phyloP scores from a whole-genome alignment of 106 monocot species.

The Apostasia shenzhenica region DNA sequence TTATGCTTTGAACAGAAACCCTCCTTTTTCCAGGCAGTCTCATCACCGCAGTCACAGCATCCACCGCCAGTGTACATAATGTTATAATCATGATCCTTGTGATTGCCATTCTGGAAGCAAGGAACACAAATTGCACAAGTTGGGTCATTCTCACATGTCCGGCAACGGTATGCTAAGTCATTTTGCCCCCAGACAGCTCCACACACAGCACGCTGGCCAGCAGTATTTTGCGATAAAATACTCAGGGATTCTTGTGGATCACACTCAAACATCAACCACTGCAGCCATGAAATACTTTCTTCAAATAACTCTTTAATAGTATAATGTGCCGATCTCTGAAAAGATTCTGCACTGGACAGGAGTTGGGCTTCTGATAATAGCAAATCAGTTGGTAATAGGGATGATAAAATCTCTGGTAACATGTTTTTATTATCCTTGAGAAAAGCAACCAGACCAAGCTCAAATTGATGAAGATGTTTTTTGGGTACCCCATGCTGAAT shows the following conservation, averaged over 20 bases:
- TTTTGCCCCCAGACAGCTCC: slow-evolving; percentile 78
- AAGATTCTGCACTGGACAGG: slow-evolving; percentile 7
- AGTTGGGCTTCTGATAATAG: slow-evolving; percentile 17
- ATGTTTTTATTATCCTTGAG: slow-evolving; percentile 22
- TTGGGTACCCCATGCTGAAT: slow-evolving; percentile 42
- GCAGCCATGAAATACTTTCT: slow-evolving; percentile 62
- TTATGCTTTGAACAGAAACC: slow-evolving; percentile 93
- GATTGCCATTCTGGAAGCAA: slow-evolving; percentile 86
- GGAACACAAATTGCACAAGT: slow-evolving; percentile 97
- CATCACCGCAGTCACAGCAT: slow-evolving; percentile 97
- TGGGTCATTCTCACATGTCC: slow-evolving; percentile 80
- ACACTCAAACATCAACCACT: slow-evolving; percentile 89
- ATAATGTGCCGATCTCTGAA: not conserved
- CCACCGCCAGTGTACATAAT: slow-evolving; percentile 90
- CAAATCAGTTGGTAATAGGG: slow-evolving; percentile 40
- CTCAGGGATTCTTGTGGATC: slow-evolving; percentile 47
- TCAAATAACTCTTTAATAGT: slow-evolving; percentile 25
- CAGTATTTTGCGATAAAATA: slow-evolving; percentile 27
- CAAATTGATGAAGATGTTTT: slow-evolving; percentile 25
- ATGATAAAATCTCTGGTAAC: slow-evolving; percentile 27
- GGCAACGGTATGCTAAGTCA: slow-evolving; percentile 88
- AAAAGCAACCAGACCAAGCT: slow-evolving; percentile 37
- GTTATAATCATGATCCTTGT: slow-evolving; percentile 88
- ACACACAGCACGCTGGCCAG: slow-evolving; percentile 71
- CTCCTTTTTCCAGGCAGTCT: slow-evolving; percentile 89